Evolutionary conservation across 208 protist genomes (phyloP).

Genomic region (Leptomonas seymouri): DNA sequence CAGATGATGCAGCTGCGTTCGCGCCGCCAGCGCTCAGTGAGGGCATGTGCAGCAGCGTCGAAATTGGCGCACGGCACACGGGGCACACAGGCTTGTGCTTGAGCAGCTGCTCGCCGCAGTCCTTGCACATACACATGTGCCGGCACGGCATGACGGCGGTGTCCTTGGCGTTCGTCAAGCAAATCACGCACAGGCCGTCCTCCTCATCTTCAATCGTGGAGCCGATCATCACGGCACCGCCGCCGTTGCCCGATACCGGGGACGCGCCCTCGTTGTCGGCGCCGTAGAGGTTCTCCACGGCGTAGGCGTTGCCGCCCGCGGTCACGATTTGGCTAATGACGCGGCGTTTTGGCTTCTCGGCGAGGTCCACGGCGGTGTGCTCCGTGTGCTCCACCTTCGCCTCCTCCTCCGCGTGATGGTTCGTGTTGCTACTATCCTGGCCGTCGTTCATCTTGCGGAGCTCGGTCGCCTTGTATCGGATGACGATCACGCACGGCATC

Average conservation of each 20-base stretch:
- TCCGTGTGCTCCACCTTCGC: conserved; percentile 80
- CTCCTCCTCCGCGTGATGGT: conserved; percentile 41
- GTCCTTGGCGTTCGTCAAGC: conserved; percentile 90
- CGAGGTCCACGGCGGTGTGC: conserved; percentile 89
- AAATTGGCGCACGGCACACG: conserved; percentile 91
- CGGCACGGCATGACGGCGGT: conserved; percentile 95
- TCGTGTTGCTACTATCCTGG: conserved; percentile 23
- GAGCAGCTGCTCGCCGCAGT: conserved; percentile 92
- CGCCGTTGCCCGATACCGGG: conserved; percentile 36
- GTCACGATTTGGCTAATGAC: conserved; percentile 89
- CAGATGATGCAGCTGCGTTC: neutral
- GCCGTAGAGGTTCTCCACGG: conserved; percentile 89
- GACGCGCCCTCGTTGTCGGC: conserved; percentile 62
- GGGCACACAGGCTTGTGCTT: conserved; percentile 94
- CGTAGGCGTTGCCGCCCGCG: conserved; percentile 75
- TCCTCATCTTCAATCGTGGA: conserved; percentile 83
- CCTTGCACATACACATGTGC: conserved; percentile 95
- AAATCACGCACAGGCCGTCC: conserved; percentile 93
- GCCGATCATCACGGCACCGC: conserved; percentile 74
- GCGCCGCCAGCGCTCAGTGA: conserved; percentile 32
- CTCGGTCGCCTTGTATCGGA: conserved; percentile 85
- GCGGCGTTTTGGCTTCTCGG: conserved; percentile 70
- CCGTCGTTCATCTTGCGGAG: conserved; percentile 51
- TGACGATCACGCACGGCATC: conserved; percentile 89
- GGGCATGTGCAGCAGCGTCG: conserved; percentile 89